phyloP scores from a whole-genome alignment of 2,329 filamentous ascomycete genomes.

The Nemania sp. region DNA sequence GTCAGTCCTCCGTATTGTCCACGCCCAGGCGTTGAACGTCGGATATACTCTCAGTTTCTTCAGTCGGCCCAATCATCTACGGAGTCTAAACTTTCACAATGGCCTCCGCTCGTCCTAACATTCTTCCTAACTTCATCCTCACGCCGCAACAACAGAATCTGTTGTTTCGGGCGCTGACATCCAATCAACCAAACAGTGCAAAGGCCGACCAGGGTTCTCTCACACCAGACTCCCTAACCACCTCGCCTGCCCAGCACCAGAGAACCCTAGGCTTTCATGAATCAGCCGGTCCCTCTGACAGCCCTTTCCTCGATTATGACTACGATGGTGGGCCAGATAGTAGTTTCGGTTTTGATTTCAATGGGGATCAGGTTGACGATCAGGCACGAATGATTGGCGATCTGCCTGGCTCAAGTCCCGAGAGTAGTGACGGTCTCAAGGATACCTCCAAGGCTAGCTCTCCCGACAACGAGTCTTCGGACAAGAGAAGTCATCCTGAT shows the following conservation, averaged over 20 bases:
- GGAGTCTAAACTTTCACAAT: constrained; percentile 43
- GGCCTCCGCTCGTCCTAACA: constrained; percentile 54
- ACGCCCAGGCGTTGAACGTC: neutral
- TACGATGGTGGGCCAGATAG: constrained; percentile 75
- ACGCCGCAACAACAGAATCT: constrained; percentile 78
- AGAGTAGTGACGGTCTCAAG: constrained; percentile 31
- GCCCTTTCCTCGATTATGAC: constrained; percentile 82
- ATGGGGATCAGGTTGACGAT: constrained; percentile 56
- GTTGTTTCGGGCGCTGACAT: constrained; percentile 75
- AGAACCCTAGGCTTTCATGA: constrained; percentile 48
- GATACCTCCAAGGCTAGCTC: constrained; percentile 59
- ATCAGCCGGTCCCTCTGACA: constrained; percentile 66
- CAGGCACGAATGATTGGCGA: constrained; percentile 69
- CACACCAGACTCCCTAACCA: constrained; percentile 55
- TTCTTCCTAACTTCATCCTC: constrained; percentile 65
- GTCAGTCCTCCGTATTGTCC: constrained; percentile 9
- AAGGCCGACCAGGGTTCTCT: constrained; percentile 47
- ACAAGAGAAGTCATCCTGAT: constrained; percentile 75
- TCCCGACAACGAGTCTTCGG: constrained; percentile 62
- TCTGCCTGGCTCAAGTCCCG: constrained; percentile 58
- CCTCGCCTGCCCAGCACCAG: constrained; percentile 51
- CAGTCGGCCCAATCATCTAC: constrained; percentile 4
- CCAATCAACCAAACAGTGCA: constrained; percentile 58
- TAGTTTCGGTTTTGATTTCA: constrained; percentile 74
- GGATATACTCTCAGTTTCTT: constrained; percentile 3